A percentile compares a stretch with the other conserved stretches of the same genome.
Conservation (phyloP, 257 asterid species). For the Cinchona pubescens region DNA sequence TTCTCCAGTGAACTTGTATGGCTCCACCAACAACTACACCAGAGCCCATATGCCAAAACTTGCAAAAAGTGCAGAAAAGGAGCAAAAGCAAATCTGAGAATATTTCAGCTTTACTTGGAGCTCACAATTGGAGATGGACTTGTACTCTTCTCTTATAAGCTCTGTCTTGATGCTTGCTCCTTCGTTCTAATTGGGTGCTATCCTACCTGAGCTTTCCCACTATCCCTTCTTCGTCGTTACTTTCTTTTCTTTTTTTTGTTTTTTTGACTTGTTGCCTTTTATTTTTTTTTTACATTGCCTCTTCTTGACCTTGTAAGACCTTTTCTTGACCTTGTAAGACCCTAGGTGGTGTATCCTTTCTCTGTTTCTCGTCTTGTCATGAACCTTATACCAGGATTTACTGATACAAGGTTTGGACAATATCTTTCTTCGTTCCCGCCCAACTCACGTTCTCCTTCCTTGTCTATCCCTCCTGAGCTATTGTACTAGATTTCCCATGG, state of each 20-base stretch:
- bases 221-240: background rate
- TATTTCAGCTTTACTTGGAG: slow-evolving; percentile 2
- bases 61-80: slow-evolving; percentile 22
- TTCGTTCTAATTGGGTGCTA: slow-evolving; percentile 56
- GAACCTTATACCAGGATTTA: slow-evolving; percentile 19
- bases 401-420: slow-evolving; percentile 20
- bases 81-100: slow-evolving; percentile 27
- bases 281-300: slow-evolving; percentile 11
- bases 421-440: slow-evolving; percentile 24
- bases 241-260: background rate
- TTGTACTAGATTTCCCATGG: slow-evolving; percentile 2
- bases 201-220: slow-evolving; percentile 74
- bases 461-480: slow-evolving; percentile 99
- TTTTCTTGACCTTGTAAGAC: slow-evolving; percentile 99
- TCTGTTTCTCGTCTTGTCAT: background rate
- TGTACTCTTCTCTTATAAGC: background rate
- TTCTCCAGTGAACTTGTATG: slow-evolving; percentile 18
- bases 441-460: slow-evolving; percentile 91
- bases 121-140: slow-evolving; percentile 2
- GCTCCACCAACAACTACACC: slow-evolving; percentile 24
- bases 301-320: slow-evolving; percentile 85
- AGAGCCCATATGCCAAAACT: slow-evolving; percentile 11
- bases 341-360: slow-evolving; percentile 3
- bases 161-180: slow-evolving; percentile 1
- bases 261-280: slow-evolving; percentile 69